phyloP scores from a whole-genome alignment of 352 stramenopile species.

The Pythium pyrilobum region DNA sequence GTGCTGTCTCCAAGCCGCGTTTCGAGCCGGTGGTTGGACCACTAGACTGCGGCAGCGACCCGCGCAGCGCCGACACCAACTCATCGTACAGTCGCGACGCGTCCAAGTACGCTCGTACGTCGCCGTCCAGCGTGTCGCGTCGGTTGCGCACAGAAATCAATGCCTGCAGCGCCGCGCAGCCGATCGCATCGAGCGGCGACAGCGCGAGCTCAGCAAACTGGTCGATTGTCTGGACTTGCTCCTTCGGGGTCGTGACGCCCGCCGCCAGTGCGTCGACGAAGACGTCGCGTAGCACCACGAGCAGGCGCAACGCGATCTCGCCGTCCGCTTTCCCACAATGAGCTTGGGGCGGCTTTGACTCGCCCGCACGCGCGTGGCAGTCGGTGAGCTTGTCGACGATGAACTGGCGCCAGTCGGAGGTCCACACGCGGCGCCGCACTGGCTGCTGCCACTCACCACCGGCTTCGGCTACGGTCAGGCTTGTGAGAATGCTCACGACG shows the following conservation, averaged over 20 bases:
- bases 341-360: no score
- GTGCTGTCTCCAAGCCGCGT: no score
- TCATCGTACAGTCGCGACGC: conserved; percentile 47
- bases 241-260: background rate
- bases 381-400: conserved; percentile 18
- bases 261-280: conserved; percentile 3
- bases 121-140: background rate
- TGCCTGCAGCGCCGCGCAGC: background rate
- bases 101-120: conserved; percentile 57
- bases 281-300: background rate
- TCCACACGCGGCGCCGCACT: conserved; percentile 14
- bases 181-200: conserved; percentile 2
- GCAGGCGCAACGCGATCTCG: background rate
- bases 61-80: conserved; percentile 61
- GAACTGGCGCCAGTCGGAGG: conserved; percentile 17
- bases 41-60: conserved; percentile 10
- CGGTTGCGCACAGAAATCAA: background rate
- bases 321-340: no score
- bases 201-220: conserved; percentile 1
- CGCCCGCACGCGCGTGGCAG: conserved; percentile 11
- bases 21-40: background rate
- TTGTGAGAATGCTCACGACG: conserved; percentile 5
- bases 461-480: background rate
- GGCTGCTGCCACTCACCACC: background rate
- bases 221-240: conserved; percentile 8